Percentiles rank a stretch among this genome's conserved stretches.
These are phyloP conservation scores for Huntiella abstrusa DNA, from an alignment of 2,329 filamentous ascomycete genomes.

Conservation along the genomic window DNA sequence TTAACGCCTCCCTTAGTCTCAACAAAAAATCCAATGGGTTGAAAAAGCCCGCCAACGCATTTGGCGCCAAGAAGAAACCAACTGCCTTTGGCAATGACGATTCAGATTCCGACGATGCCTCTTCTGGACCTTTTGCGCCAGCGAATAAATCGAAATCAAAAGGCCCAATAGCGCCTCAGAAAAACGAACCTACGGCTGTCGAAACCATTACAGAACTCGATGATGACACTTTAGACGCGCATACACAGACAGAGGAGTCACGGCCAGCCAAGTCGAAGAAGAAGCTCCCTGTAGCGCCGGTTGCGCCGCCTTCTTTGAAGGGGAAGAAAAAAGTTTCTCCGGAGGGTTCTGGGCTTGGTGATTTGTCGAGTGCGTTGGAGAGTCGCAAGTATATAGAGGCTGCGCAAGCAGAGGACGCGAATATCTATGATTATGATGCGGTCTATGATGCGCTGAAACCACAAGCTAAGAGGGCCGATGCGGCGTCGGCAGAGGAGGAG, in stretches of 20 bases:
- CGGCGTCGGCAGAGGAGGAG: conserved; percentile 33
- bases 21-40: conserved; percentile 33
- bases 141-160: neutral
- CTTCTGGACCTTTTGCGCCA: conserved; percentile 14
- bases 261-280: conserved; percentile 14
- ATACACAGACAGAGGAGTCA: conserved; percentile 5
- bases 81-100: conserved; percentile 34
- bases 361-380: conserved; percentile 46
- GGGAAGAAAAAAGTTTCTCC: conserved; percentile 18
- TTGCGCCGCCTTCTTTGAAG: conserved; percentile 15
- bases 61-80: conserved; percentile 14
- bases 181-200: conserved; percentile 21
- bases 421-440: conserved; percentile 70
- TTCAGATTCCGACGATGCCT: conserved; percentile 33
- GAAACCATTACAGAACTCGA: conserved; percentile 44
- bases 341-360: conserved; percentile 31
- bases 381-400: conserved; percentile 45
- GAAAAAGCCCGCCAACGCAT: conserved; percentile 32
- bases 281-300: conserved; percentile 1
- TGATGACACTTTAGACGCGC: conserved; percentile 14
- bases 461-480: conserved; percentile 39
- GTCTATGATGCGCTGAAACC: conserved; percentile 63
- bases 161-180: conserved; percentile 18
- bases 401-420: conserved; percentile 48
- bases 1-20: conserved; percentile 39